Conservation (phyloP, 345 rosid genomes). For the Sapria himalayana region DNA sequence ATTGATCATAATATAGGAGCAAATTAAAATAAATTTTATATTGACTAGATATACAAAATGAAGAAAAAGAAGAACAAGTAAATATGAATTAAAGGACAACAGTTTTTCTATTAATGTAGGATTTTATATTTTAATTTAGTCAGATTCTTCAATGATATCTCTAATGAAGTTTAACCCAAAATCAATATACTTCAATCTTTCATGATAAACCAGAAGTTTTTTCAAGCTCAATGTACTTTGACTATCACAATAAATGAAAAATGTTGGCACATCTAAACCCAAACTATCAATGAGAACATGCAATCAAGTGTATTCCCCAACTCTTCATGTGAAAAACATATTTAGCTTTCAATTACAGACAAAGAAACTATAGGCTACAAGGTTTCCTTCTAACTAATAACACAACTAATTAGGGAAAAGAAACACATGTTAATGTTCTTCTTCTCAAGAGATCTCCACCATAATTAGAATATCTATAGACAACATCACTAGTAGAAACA, state of each 20-base stretch:
- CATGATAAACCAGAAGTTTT: background rate
- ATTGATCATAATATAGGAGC: no score
- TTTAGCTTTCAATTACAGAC: background rate
- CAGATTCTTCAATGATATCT: background rate
- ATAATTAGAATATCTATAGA: no score
- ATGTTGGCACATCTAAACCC: background rate
- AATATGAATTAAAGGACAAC: no score
- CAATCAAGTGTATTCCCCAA: background rate
- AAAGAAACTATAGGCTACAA: background rate
- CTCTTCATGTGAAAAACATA: background rate
- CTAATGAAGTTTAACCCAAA: background rate
- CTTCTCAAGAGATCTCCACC: no score
- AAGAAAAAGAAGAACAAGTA: no score
- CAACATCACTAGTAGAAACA: no score
- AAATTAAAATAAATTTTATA: no score
- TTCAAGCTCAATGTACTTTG: background rate
- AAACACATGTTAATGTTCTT: background rate
- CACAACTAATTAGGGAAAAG: background rate
- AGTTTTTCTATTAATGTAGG: no score
- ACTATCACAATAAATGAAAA: background rate
- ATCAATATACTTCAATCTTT: background rate
- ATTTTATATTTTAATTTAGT: no score
- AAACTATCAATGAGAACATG: constrained; percentile 1
- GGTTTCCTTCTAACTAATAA: no score
- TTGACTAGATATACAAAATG: no score